Evolutionary conservation across 1,139 yeast genomes (phyloP).

Genomic region (Suhomyces bribrorum): DNA sequence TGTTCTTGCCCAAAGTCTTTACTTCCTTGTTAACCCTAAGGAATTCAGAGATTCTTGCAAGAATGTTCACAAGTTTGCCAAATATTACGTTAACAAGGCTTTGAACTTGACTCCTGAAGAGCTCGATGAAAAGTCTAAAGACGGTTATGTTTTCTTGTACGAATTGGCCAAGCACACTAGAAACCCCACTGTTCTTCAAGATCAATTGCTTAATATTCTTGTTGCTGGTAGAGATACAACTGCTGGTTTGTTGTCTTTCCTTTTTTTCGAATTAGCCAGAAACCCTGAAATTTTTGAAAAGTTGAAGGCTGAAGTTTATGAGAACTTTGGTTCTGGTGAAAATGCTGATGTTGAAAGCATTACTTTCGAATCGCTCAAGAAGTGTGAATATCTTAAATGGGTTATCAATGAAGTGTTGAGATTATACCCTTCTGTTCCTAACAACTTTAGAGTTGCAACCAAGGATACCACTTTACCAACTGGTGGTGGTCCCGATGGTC

Average conservation of each 20-base stretch:
- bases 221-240: slow-evolving; percentile 63
- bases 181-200: slow-evolving; percentile 50
- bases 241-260: slow-evolving; percentile 53
- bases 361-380: slow-evolving; percentile 26
- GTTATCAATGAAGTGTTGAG: slow-evolving; percentile 28
- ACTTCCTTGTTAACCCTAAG: slow-evolving; percentile 32
- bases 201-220: slow-evolving; percentile 52
- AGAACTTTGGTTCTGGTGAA: slow-evolving; percentile 34
- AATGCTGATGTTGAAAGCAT: slow-evolving; percentile 18
- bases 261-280: slow-evolving; percentile 47
- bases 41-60: slow-evolving; percentile 33
- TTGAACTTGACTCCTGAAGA: slow-evolving; percentile 26
- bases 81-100: slow-evolving; percentile 25
- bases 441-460: slow-evolving; percentile 26
- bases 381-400: slow-evolving; percentile 27
- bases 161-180: slow-evolving; percentile 53
- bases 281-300: slow-evolving; percentile 41
- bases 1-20: slow-evolving; percentile 35
- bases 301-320: slow-evolving; percentile 40
- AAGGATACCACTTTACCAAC: slow-evolving; percentile 27
- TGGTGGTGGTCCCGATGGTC: slow-evolving; percentile 26
- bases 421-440: slow-evolving; percentile 29
- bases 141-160: slow-evolving; percentile 51
- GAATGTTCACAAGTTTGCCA: slow-evolving; percentile 36
- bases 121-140: slow-evolving; percentile 32